Evolutionary conservation across 2,329 filamentous ascomycete genomes (phyloP), one percentile per base, ranked within the genome.

Genomic region (Trichoderma sp.): DNA sequence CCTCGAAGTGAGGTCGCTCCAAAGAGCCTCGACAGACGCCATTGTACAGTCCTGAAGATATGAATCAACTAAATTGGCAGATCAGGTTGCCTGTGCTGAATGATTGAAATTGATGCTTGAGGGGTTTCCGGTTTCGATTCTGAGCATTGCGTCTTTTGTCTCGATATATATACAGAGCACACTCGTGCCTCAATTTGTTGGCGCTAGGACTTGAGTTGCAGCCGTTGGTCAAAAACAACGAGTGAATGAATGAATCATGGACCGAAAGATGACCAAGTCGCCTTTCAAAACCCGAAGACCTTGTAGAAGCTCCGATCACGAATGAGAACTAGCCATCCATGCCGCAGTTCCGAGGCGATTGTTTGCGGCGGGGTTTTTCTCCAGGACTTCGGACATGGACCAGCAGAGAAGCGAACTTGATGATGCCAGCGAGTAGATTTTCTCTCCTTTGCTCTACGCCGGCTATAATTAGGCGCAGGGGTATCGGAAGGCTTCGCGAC

Each of bases 401-500:
- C 35, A 29, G 16, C 29, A 24, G 24, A 16, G 29, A 14, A 33
- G 59, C 35, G 41, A 33, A 41, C 35, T 63, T 53, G 69, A 65
- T 73, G 41, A 65, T 65, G 69, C 69, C 69, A 73, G 69, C 69
- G 53, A 56, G 53, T 71, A 21, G 50, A 29, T 69, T 69, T 69
- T 41, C 16, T 29, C 45, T 53, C n/a, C 41, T 69, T 67, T 53
- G 27, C 33, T 45, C 41, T 53, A 29, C 21, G 60, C 21, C 24
- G 50, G 35, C 68, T 21, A 62, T 50, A 18, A 31, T 31, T 41
- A 38, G 68, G 27, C 35, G 69, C 69, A 73, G 69, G 69, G 69
- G 69, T 73, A 73, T 73, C 69, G 69, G 69, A 73, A 73, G 29
- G 69, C 69, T 73, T 14, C 29, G 7, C 71, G 21, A 35, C 69